Evolutionary conservation across 192 early-diverging fungal species (phyloP).

Genomic region (Lobulomyces angularis): DNA sequence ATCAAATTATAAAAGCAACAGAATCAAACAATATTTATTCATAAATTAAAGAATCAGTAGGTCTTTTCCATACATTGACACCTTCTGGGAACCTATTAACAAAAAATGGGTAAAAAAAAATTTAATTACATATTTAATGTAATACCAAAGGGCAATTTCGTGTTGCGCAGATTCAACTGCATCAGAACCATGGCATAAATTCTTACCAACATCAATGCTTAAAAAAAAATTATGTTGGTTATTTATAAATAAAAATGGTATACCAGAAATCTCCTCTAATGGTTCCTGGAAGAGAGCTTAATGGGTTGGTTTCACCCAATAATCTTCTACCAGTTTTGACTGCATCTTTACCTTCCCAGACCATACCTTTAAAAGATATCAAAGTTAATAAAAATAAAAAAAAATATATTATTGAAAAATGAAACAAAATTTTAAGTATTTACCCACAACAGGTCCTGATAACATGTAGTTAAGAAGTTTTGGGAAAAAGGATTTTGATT

Average conservation of each 20-base stretch:
- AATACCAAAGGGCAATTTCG: conserved; percentile 55
- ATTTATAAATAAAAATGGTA: conserved; percentile 7
- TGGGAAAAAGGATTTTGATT: conserved; percentile 73
- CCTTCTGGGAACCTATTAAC: conserved; percentile 62
- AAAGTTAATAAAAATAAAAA: too few relatives aligned
- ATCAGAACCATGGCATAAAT: conserved; percentile 91
- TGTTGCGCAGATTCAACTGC: conserved; percentile 74
- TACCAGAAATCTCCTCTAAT: conserved; percentile 86
- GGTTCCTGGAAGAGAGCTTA: conserved; percentile 76
- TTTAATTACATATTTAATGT: conserved; percentile 4
- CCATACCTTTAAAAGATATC: too few relatives aligned
- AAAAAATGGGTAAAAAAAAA: conserved; percentile 11
- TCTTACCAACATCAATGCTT: conserved; percentile 20
- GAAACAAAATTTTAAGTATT: too few relatives aligned
- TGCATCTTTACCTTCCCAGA: conserved; percentile 78
- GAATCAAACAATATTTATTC: too few relatives aligned
- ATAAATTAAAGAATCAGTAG: conserved; percentile 57
- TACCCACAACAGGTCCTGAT: conserved; percentile 89
- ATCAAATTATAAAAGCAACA: too few relatives aligned
- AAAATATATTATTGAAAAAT: too few relatives aligned
- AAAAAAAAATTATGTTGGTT: conserved; percentile 5
- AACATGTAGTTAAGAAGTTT: conserved; percentile 59
- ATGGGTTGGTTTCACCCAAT: conserved; percentile 86
- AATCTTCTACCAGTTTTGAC: conserved; percentile 83
- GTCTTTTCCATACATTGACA: conserved; percentile 45